Percentiles rank a stretch among this genome's conserved stretches.
Conservation (phyloP, 345 rosid genomes). For the Kandelia obovata region DNA sequence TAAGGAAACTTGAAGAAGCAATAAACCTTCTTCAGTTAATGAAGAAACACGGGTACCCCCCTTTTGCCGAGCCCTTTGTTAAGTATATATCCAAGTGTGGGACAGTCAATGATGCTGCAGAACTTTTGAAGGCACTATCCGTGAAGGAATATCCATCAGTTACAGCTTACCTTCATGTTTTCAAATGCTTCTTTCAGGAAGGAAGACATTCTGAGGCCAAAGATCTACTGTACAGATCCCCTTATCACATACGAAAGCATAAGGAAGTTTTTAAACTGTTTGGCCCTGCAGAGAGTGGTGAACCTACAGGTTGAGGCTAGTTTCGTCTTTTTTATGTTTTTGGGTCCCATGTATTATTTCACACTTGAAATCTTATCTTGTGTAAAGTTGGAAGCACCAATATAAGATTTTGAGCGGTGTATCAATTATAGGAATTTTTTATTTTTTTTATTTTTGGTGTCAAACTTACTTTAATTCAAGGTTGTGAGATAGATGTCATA, state of each 20-base stretch:
- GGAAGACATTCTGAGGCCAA: conserved; percentile 82
- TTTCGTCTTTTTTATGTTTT: background rate
- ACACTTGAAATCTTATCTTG: background rate
- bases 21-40: conserved; percentile 61
- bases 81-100: conserved; percentile 69
- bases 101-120: conserved; percentile 57
- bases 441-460: too few species aligned
- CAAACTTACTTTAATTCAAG: too few species aligned
- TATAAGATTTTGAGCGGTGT: too few species aligned
- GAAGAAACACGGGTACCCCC: conserved; percentile 62
- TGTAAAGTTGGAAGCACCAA: background rate
- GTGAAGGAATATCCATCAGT: conserved; percentile 57
- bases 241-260: conserved; percentile 70
- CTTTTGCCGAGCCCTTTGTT: conserved; percentile 55
- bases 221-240: conserved; percentile 58
- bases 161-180: conserved; percentile 48
- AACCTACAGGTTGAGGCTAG: conserved; percentile 5
- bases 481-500: too few species aligned
- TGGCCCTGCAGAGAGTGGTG: conserved; percentile 36
- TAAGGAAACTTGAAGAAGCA: conserved; percentile 69
- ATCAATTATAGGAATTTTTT: too few species aligned
- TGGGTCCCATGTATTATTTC: background rate
- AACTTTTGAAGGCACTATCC: conserved; percentile 59
- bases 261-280: conserved; percentile 57
- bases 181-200: conserved; percentile 59